Base-by-base conservation (phyloP, 2,329 filamentous ascomycete species). In the Aureobasidium leucospermi region DNA sequence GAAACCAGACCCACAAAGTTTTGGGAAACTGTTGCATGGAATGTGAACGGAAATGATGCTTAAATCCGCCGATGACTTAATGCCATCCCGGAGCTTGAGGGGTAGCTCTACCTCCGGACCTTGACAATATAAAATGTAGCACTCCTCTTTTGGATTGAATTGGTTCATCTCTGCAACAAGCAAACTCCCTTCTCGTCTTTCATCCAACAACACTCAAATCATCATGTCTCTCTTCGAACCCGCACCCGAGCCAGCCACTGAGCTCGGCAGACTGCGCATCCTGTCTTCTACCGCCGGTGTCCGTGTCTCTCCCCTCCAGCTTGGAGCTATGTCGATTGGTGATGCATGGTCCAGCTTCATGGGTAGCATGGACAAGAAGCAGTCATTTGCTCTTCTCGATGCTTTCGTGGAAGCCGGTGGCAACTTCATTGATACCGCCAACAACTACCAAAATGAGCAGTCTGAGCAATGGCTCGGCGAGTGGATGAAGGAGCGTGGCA, bases 281-380 rank as follows among this genome's bases (percentile, higher is more conserved):
- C 74, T 83, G 6, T 75, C 79, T 3, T 77, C 79, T 6, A 75
- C 74, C 0, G 81, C 79, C 0, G 78, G 75, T 16, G 73, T 83
- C 13, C 75, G 78, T 48, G 80, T 83, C 15, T 79, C 75, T 28
- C 80, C 80, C 36, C 68, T 83, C 67, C 82, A 79, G 58, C 71
- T 82, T 1, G 80, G 79, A 23, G 74, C 75, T 0, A 82, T 82
- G 79, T 82, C 78, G 66, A 80, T 83, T 64, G 80, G 79, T 15
- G 73, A 79, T 38, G 74, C 75, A 5, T 81, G 79, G 79, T 67
- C 68, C 45, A 28, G 19, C 11, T 65, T 65, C 58, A 62, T 70
- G 57, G 69, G 70, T 13, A 23, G 59, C 38, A 64, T 62, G 58
- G 60, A 52, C 59, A 68, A 72, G 62, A 66, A 71, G 60, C 63